A percentile compares a stretch with the other conserved stretches of the same genome.
phyloP scores from a whole-genome alignment of 345 rosid species.

The Gossypium thurberi region DNA sequence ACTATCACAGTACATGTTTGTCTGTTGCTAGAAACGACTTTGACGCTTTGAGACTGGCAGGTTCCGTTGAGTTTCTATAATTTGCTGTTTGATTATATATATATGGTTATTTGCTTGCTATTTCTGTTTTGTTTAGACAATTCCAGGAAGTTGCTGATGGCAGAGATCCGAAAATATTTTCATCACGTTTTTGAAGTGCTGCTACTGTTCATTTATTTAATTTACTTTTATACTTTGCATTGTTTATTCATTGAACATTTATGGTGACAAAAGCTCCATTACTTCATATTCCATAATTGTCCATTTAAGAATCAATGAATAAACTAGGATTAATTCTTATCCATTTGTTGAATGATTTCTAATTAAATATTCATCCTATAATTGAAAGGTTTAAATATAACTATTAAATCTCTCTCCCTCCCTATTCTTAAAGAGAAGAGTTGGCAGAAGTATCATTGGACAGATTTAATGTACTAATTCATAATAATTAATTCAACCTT shows the following conservation, averaged over 20 bases:
- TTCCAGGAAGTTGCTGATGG: not conserved
- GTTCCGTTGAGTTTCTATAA: not conserved
- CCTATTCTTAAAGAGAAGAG: too few relatives aligned
- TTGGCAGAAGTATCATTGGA: too few relatives aligned
- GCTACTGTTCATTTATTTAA: not conserved
- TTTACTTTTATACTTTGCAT: not conserved
- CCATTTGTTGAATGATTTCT: not conserved
- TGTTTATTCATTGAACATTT: not conserved
- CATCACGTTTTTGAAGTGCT: conserved; percentile 5
- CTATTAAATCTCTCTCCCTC: too few relatives aligned
- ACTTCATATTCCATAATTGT: not conserved
- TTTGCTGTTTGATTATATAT: not conserved
- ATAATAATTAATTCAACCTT: too few relatives aligned
- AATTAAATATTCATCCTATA: too few relatives aligned
- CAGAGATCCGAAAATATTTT: not conserved
- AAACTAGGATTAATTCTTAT: too few relatives aligned
- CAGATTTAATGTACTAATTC: too few relatives aligned
- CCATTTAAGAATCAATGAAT: too few relatives aligned
- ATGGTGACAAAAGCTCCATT: not conserved
- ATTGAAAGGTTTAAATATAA: too few relatives aligned
- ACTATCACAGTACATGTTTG: not conserved
- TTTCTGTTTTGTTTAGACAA: not conserved
- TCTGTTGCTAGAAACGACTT: not conserved
- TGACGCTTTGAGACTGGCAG: not conserved
- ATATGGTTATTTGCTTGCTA: not conserved